These are phyloP conservation scores for Alternaria sp. DNA, from an alignment of 2,329 filamentous ascomycete species.

Conservation along the genomic window DNA sequence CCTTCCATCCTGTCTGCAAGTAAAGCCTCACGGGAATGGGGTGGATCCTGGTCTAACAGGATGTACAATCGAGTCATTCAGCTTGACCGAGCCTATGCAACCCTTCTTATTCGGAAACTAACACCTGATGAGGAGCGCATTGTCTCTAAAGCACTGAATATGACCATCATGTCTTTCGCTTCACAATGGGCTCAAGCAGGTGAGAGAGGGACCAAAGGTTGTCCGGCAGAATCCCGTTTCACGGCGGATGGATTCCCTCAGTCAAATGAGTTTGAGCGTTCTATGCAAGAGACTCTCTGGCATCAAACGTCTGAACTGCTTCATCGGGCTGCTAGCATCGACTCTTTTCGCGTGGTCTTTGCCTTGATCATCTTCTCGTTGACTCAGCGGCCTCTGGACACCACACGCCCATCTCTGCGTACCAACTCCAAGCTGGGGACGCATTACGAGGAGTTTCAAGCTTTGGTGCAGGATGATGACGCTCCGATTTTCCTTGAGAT, in stretches of 20 bases:
- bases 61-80: conserved; percentile 59
- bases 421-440: background rate
- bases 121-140: conserved; percentile 49
- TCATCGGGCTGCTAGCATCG: conserved; percentile 47
- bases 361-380: conserved; percentile 56
- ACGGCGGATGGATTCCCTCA: conserved; percentile 4
- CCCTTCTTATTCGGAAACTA: conserved; percentile 49
- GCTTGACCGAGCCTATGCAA: conserved; percentile 51
- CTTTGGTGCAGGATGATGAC: conserved; percentile 12
- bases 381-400: conserved; percentile 50
- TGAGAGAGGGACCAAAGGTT: conserved; percentile 24
- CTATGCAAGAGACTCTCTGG: conserved; percentile 52
- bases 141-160: conserved; percentile 57
- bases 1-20: conserved; percentile 32
- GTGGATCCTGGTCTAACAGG: conserved; percentile 46
- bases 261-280: conserved; percentile 42
- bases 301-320: conserved; percentile 52
- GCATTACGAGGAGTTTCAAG: conserved; percentile 13
- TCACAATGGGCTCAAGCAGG: conserved; percentile 57
- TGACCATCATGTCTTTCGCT: conserved; percentile 62
- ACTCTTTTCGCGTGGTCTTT: conserved; percentile 55
- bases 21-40: conserved; percentile 53
- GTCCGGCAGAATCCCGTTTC: conserved; percentile 27
- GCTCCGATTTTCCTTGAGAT: conserved; percentile 13
- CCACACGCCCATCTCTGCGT: background rate